Percentiles rank a stretch among this genome's conserved stretches.
Conservation (phyloP, 306 rosid genomes). For the Canavalia gladiata region DNA sequence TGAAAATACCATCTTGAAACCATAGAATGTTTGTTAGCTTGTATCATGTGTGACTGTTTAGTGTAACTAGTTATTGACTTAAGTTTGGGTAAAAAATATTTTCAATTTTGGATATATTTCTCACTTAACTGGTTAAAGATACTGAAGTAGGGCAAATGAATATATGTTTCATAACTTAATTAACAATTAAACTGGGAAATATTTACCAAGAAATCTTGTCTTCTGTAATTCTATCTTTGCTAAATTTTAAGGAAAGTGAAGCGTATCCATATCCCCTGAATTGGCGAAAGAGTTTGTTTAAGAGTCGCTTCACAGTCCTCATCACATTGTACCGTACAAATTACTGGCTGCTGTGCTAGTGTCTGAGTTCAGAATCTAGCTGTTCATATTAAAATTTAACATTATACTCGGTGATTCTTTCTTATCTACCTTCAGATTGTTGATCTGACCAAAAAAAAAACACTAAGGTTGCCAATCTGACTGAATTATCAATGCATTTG, state of each 20-base stretch:
- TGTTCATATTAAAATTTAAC: conserved; percentile 17
- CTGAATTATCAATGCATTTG: conserved; percentile 38
- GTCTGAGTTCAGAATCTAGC: conserved; percentile 14
- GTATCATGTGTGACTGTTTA: conserved; percentile 10
- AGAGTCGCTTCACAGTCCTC: conserved; percentile 35
- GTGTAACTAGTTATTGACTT: not conserved
- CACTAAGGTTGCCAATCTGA: not conserved
- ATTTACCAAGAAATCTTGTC: not conserved
- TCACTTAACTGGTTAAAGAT: conserved; percentile 19
- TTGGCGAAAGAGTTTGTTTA: conserved; percentile 8
- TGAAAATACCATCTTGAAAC: conserved; percentile 29
- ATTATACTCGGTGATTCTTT: conserved; percentile 33
- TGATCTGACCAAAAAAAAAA: conserved; percentile 5
- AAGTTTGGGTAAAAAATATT: conserved; percentile 7
- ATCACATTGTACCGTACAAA: conserved; percentile 11
- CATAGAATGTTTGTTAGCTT: not conserved
- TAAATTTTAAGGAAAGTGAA: conserved; percentile 30
- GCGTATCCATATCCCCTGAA: not conserved
- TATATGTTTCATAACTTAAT: conserved; percentile 28
- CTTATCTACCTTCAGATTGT: conserved; percentile 39
- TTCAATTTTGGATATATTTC: not conserved
- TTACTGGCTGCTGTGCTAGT: conserved; percentile 30
- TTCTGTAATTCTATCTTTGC: conserved; percentile 12
- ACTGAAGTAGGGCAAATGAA: conserved; percentile 25
- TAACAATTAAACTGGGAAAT: conserved; percentile 20